These are phyloP conservation scores for Beauveria asiatica DNA, from an alignment of 2,329 filamentous ascomycete species.

Conservation along the genomic window DNA sequence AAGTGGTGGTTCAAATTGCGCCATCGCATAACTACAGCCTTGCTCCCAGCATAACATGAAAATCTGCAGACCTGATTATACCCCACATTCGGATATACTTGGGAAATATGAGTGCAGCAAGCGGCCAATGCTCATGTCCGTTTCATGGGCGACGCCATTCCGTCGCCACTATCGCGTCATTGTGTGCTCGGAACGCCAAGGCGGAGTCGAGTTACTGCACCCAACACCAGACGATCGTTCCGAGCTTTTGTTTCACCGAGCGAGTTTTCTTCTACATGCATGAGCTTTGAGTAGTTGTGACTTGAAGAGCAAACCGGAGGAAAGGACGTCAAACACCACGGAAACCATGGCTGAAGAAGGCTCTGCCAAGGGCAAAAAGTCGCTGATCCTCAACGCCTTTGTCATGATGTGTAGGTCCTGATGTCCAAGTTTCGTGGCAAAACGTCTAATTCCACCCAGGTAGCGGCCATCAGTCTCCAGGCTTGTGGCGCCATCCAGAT, in stretches of 20 bases:
- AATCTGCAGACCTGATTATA: not conserved
- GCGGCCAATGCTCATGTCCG: not conserved
- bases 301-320: not conserved
- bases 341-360: not conserved
- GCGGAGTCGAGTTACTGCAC: not conserved
- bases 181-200: not conserved
- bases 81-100: not conserved
- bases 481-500: constrained; percentile 52
- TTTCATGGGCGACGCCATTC: not conserved
- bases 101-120: not conserved
- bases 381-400: constrained; percentile 35
- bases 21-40: not conserved
- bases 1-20: not conserved
- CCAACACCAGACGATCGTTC: not conserved
- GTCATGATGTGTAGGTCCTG: constrained; percentile 24
- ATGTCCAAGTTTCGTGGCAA: not conserved
- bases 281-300: too few relatives aligned
- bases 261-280: too few relatives aligned
- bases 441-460: not conserved
- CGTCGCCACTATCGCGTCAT: constrained; percentile 7
- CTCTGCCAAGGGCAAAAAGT: constrained; percentile 14
- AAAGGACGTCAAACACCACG: not conserved
- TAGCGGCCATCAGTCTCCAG: constrained; percentile 37
- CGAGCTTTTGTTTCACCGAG: not conserved
- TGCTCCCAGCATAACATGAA: not conserved